Percentiles rank a stretch among this genome's conserved stretches.
Evolutionary conservation across 1,139 yeast genomes (phyloP).

Genomic region (Hyphopichia wangnamkhiaoensis): DNA sequence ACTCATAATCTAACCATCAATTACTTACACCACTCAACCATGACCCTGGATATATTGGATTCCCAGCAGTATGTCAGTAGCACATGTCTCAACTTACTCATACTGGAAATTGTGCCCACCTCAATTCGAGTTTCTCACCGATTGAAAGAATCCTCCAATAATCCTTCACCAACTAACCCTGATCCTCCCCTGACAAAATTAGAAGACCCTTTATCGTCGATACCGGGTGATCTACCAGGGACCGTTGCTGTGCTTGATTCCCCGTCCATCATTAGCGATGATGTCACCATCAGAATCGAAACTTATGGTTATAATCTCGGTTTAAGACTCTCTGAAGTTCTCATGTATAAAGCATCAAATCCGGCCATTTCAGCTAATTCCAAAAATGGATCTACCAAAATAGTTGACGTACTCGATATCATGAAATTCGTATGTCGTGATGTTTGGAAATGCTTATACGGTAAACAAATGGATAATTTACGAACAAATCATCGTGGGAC

Average conservation of each 20-base stretch:
- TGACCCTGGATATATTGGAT: slow-evolving; percentile 23
- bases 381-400: slow-evolving; percentile 21
- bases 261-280: slow-evolving; percentile 44
- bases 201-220: slow-evolving; percentile 24
- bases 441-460: slow-evolving; percentile 78
- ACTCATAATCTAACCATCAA: too few relatives aligned
- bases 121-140: slow-evolving; percentile 56
- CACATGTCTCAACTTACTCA: slow-evolving; percentile 56
- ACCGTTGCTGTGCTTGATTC: slow-evolving; percentile 41
- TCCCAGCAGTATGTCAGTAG: slow-evolving; percentile 40
- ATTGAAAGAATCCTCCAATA: slow-evolving; percentile 14
- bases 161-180: not conserved
- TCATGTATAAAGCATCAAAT: slow-evolving; percentile 55
- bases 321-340: slow-evolving; percentile 65
- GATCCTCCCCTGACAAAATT: slow-evolving; percentile 14
- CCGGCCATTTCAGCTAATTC: slow-evolving; percentile 25
- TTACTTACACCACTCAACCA: not conserved
- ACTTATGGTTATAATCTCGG: slow-evolving; percentile 77
- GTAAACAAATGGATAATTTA: slow-evolving; percentile 87
- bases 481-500: slow-evolving; percentile 91
- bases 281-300: slow-evolving; percentile 61
- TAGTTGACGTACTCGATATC: slow-evolving; percentile 68
- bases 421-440: slow-evolving; percentile 94
- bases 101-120: slow-evolving; percentile 76
- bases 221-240: slow-evolving; percentile 40